Evolutionary conservation across 2,329 filamentous ascomycete species (phyloP).

Genomic region (Magnaporthiopsis poae): DNA sequence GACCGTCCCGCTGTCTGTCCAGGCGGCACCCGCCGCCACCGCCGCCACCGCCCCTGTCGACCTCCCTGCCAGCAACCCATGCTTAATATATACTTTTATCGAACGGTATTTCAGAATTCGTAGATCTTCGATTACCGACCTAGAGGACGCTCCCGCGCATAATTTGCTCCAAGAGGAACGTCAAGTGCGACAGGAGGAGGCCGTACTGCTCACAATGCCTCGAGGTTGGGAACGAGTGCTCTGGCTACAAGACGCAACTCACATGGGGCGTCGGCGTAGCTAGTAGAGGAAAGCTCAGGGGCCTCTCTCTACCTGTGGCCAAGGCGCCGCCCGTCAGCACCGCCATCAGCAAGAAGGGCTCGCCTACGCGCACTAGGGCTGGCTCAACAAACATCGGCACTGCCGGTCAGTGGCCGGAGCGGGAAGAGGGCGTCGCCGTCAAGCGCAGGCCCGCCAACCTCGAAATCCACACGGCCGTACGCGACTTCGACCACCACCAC

Average conservation of each 20-base stretch:
- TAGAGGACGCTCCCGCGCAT: too few relatives aligned
- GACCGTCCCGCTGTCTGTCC: constrained; percentile 39
- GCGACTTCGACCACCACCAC: constrained; percentile 24
- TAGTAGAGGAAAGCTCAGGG: constrained; percentile 86
- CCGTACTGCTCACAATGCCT: constrained; percentile 94
- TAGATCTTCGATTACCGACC: too few relatives aligned
- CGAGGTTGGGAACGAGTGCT: constrained; percentile 83
- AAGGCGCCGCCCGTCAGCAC: constrained; percentile 46
- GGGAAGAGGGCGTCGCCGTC: neutral
- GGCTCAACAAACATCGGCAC: constrained; percentile 25
- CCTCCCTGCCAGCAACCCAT: too few relatives aligned
- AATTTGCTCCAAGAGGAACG: constrained; percentile 68
- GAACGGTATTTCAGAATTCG: too few relatives aligned
- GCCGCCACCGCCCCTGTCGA: constrained; percentile 20
- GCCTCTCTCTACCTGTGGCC: constrained; percentile 65
- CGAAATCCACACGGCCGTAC: neutral
- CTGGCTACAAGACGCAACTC: constrained; percentile 90
- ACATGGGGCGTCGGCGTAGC: constrained; percentile 96
- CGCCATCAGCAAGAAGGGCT: constrained; percentile 37
- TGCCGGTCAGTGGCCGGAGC: constrained; percentile 1
- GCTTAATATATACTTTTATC: too few relatives aligned
- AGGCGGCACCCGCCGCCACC: constrained; percentile 33
- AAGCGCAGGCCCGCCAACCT: neutral
- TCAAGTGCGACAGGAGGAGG: constrained; percentile 80
- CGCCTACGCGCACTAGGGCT: constrained; percentile 33